These are phyloP conservation scores for Kokia cookei DNA, from an alignment of 441 rosid species.

Conservation along the genomic window DNA sequence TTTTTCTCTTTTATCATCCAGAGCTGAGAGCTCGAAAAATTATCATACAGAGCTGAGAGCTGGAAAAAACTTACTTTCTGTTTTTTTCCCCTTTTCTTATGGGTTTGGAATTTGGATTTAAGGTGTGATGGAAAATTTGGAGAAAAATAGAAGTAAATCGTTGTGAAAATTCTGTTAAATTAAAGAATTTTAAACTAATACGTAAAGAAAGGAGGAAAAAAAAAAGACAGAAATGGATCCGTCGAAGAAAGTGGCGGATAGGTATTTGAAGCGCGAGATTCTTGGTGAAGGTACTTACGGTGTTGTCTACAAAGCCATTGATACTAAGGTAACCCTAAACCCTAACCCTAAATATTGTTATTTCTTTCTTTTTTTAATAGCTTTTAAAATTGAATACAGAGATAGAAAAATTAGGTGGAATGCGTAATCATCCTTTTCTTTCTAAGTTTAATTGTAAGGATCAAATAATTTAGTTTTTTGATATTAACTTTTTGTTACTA, in stretches of 20 bases:
- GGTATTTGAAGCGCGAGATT: constrained; percentile 85
- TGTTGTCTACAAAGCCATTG: constrained; percentile 93
- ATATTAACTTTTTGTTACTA: neutral
- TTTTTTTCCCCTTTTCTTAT: neutral
- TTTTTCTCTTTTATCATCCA: neutral
- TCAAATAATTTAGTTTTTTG: neutral
- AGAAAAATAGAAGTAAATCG: neutral
- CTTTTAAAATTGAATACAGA: neutral
- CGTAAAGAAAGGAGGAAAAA: neutral
- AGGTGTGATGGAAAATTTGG: neutral
- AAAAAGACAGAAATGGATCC: constrained; percentile 29
- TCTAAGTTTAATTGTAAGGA: neutral
- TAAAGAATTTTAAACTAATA: neutral
- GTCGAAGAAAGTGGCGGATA: constrained; percentile 86
- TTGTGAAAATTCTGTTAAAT: neutral
- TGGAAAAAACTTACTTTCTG: neutral
- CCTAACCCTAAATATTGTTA: neutral
- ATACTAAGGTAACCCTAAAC: constrained; percentile 60
- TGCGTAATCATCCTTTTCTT: neutral
- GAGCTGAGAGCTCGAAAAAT: neutral
- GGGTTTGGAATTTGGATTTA: neutral
- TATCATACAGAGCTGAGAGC: neutral
- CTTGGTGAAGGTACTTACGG: constrained; percentile 98
- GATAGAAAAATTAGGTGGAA: neutral
- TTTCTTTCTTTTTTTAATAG: neutral